Conservation (phyloP, 2,329 filamentous ascomycete genomes). For the Lasiodiplodia sp. region DNA sequence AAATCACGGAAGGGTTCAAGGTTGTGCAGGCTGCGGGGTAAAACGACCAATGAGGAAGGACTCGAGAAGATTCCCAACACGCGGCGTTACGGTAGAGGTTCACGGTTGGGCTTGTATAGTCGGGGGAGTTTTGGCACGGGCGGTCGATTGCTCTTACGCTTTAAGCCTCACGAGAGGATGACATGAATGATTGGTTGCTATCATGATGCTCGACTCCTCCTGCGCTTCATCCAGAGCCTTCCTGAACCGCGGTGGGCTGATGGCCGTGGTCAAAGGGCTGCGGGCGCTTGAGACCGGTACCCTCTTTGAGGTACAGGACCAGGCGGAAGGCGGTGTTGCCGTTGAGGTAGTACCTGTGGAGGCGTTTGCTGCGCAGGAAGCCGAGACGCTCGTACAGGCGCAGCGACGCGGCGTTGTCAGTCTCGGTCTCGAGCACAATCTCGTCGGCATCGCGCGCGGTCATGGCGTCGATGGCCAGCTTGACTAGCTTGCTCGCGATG, state of each 20-base stretch:
- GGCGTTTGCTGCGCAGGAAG: slow-evolving; percentile 88
- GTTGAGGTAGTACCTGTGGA: slow-evolving; percentile 96
- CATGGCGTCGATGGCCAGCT: slow-evolving; percentile 92
- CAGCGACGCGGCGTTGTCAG: slow-evolving; percentile 88
- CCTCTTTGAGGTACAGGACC: slow-evolving; percentile 70
- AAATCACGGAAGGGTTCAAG: slow-evolving; percentile 76
- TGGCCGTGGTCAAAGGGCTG: slow-evolving; percentile 1
- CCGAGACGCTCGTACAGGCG: slow-evolving; percentile 92
- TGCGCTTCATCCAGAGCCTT: background rate
- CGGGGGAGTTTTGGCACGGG: slow-evolving; percentile 9
- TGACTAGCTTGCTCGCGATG: slow-evolving; percentile 86
- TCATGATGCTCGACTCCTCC: background rate
- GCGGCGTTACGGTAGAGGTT: slow-evolving; percentile 1
- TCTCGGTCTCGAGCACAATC: slow-evolving; percentile 94
- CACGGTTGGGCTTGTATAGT: background rate
- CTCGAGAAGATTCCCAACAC: background rate
- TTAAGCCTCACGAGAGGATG: background rate
- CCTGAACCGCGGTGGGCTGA: background rate
- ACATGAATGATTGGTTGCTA: background rate
- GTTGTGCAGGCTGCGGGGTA: slow-evolving; percentile 48
- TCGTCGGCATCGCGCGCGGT: slow-evolving; percentile 83
- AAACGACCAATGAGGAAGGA: background rate
- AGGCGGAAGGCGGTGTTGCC: slow-evolving; percentile 93
- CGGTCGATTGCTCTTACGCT: background rate
- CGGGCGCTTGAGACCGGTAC: slow-evolving; percentile 26